Evolutionary conservation across 306 rosid species (phyloP).

Genomic region (Psophocarpus tetragonolobus): DNA sequence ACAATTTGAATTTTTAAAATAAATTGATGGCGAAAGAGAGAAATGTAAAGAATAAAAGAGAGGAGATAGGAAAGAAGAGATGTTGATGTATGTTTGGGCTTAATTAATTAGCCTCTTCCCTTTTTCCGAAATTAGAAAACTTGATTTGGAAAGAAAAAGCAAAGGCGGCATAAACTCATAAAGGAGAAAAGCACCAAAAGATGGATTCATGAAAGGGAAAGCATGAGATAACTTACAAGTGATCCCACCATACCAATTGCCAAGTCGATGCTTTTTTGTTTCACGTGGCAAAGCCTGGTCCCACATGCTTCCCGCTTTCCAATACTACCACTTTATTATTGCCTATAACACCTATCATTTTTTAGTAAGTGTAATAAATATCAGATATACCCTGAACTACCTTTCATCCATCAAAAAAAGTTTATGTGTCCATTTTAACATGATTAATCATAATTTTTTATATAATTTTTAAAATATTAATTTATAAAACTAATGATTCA

Average conservation of each 20-base stretch:
- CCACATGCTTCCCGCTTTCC: constrained; percentile 53
- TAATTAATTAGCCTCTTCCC: neutral
- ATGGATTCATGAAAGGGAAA: constrained; percentile 67
- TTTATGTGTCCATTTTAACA: no score
- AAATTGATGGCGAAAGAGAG: neutral
- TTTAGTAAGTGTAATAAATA: no score
- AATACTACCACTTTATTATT: no score
- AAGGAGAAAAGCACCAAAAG: constrained; percentile 73
- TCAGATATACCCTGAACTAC: no score
- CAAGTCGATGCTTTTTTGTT: constrained; percentile 49
- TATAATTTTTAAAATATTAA: no score
- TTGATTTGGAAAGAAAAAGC: neutral
- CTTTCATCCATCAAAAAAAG: no score
- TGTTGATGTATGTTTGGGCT: neutral
- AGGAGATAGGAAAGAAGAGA: no score
- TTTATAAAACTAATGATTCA: no score
- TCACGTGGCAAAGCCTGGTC: constrained; percentile 77
- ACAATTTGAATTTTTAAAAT: no score
- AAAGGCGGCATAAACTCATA: constrained; percentile 45
- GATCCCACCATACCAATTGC: constrained; percentile 65
- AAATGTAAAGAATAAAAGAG: neutral
- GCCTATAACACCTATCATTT: no score
- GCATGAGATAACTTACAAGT: constrained; percentile 51
- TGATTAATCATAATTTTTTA: no score
- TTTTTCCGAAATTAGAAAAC: neutral